These are phyloP conservation scores for Emericellopsis atlantica DNA, from an alignment of 2,329 filamentous ascomycete species.

Conservation along the genomic window DNA sequence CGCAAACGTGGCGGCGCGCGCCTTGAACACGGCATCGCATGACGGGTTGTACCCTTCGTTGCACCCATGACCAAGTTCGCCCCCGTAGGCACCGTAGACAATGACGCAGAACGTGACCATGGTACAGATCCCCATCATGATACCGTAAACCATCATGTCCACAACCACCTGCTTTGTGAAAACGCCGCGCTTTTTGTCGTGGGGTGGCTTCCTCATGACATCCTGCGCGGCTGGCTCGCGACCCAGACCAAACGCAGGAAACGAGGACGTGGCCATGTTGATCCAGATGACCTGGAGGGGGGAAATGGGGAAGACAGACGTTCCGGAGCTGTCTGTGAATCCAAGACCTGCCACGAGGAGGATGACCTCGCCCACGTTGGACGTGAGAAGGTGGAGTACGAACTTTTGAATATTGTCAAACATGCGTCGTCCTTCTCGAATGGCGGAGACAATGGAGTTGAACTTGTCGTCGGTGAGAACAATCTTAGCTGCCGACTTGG, in stretches of 20 bases:
- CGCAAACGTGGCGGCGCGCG: constrained; percentile 61
- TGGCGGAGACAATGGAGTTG: constrained; percentile 55
- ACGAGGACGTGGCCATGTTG: constrained; percentile 81
- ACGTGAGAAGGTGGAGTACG: constrained; percentile 63
- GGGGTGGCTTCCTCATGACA: constrained; percentile 70
- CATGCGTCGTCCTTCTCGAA: constrained; percentile 59
- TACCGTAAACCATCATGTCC: constrained; percentile 70
- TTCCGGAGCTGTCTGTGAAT: constrained; percentile 58
- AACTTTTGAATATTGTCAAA: constrained; percentile 72
- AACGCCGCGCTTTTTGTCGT: constrained; percentile 53
- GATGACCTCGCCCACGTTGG: constrained; percentile 76
- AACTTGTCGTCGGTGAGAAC: constrained; percentile 65
- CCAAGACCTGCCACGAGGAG: constrained; percentile 69
- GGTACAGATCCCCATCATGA: constrained; percentile 62
- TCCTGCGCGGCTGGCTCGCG: constrained; percentile 64
- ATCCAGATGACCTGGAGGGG: constrained; percentile 88
- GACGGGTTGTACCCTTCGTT: constrained; percentile 43
- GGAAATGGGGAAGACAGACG: constrained; percentile 76
- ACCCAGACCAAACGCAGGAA: constrained; percentile 80
- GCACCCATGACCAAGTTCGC: constrained; percentile 46
- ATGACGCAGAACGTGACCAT: constrained; percentile 54
- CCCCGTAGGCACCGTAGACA: constrained; percentile 41
- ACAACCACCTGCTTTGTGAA: constrained; percentile 68
- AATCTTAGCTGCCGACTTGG: constrained; percentile 55
- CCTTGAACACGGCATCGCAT: constrained; percentile 53